Conservation (phyloP, 148 eudicot species). For the Vaccinium corymbosum region DNA sequence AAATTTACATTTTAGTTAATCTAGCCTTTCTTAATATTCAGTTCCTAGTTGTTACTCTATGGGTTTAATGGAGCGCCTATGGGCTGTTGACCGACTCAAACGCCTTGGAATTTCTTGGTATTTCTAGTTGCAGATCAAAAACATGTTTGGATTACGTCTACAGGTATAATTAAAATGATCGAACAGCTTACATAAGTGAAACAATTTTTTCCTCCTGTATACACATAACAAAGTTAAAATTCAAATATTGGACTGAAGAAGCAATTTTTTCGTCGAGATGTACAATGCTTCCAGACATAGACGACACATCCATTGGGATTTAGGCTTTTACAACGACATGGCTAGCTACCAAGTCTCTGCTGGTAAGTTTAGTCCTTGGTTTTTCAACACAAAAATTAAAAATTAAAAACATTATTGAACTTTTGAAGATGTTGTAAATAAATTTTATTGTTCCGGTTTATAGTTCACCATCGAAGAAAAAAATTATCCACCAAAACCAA, state of each 20-base stretch:
- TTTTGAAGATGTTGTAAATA: too few species aligned
- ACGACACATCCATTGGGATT: constrained; percentile 88
- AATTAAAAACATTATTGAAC: too few species aligned
- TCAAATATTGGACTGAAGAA: constrained; percentile 61
- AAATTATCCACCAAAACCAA: too few species aligned
- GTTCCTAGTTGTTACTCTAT: constrained; percentile 60
- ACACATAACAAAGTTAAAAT: neutral
- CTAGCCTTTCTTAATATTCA: constrained; percentile 14
- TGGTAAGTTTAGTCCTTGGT: constrained; percentile 25
- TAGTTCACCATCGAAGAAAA: too few species aligned
- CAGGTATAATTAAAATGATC: constrained; percentile 31
- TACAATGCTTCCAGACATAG: constrained; percentile 59
- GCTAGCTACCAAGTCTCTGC: constrained; percentile 52
- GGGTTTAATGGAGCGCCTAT: constrained; percentile 56
- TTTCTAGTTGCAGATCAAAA: constrained; percentile 40
- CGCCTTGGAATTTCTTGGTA: constrained; percentile 66
- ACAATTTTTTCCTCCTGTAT: too few species aligned
- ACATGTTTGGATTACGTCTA: constrained; percentile 43
- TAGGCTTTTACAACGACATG: constrained; percentile 66
- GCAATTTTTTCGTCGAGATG: constrained; percentile 80
- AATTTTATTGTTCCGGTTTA: too few species aligned
- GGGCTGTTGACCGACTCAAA: constrained; percentile 57
- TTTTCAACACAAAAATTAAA: too few species aligned
- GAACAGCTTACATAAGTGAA: neutral
- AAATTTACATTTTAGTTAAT: neutral